Percentiles rank a stretch among this genome's conserved stretches.
Conservation (phyloP, 139 green algal species). For the Chlorella vulgaris region DNA sequence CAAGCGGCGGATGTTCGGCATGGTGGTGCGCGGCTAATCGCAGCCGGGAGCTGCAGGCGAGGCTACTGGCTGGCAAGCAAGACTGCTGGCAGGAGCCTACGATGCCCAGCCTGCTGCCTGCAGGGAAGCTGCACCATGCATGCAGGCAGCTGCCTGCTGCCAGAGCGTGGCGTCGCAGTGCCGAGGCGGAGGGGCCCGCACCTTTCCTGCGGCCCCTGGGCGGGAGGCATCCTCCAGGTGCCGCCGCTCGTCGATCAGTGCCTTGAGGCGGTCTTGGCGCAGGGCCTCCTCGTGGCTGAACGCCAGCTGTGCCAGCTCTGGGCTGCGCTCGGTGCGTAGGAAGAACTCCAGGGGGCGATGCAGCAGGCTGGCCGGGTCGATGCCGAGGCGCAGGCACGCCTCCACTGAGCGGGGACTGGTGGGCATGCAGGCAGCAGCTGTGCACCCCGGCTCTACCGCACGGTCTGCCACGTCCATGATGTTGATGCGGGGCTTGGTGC, state of each 20-base stretch:
- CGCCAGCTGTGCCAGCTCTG: conserved; percentile 65
- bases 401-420: conserved; percentile 80
- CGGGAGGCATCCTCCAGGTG: conserved; percentile 55
- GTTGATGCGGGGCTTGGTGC: conserved; percentile 42
- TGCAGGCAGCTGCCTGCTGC: too few relatives aligned
- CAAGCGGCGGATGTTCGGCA: too few relatives aligned
- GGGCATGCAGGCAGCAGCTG: conserved; percentile 32
- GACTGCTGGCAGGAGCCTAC: too few relatives aligned
- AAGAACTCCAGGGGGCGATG: conserved; percentile 69
- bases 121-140: too few relatives aligned
- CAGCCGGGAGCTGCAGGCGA: too few relatives aligned
- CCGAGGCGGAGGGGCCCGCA: background rate
- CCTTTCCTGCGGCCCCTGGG: conserved; percentile 1
- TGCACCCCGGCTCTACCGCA: conserved; percentile 25
- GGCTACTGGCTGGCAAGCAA: too few relatives aligned
- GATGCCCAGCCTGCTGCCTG: too few relatives aligned
- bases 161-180: too few relatives aligned
- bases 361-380: conserved; percentile 80
- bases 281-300: conserved; percentile 72
- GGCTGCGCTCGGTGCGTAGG: conserved; percentile 45
- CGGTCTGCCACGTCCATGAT: conserved; percentile 74
- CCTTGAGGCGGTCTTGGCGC: conserved; percentile 67
- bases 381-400: conserved; percentile 80
- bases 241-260: conserved; percentile 71
- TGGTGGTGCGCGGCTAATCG: too few relatives aligned